Conservation (phyloP, 2,329 filamentous ascomycete genomes). For the Sclerotinia borealis region DNA sequence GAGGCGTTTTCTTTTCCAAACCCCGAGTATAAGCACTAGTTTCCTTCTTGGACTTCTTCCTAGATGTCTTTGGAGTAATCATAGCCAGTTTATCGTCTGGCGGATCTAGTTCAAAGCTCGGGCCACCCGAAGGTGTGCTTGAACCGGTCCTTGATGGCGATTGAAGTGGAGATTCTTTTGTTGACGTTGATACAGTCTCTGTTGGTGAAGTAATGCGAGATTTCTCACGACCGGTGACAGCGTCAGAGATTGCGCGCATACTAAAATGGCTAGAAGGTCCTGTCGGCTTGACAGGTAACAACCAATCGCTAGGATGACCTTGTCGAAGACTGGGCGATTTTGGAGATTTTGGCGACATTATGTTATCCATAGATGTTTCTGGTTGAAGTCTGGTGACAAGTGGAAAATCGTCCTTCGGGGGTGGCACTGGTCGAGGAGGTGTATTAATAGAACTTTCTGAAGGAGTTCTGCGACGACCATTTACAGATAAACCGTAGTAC, state of each 20-base stretch:
- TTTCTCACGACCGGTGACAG: conserved; percentile 49
- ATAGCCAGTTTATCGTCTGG: conserved; percentile 55
- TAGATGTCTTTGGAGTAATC: conserved; percentile 40
- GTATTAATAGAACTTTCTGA: conserved; percentile 49
- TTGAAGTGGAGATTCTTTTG: conserved; percentile 47
- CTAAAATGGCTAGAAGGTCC: conserved; percentile 55
- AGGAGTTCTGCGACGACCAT: conserved; percentile 33
- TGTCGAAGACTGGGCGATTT: conserved; percentile 43
- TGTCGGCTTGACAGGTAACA: conserved; percentile 39
- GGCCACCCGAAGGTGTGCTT: conserved; percentile 57
- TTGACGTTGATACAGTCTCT: conserved; percentile 38
- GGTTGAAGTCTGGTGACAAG: conserved; percentile 56
- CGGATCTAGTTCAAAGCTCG: conserved; percentile 75
- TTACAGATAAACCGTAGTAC: conserved; percentile 52
- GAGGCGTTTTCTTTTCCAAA: conserved; percentile 70
- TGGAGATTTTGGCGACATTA: conserved; percentile 36
- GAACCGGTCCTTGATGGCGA: conserved; percentile 75
- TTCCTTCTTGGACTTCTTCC: conserved; percentile 81
- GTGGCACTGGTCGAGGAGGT: conserved; percentile 55
- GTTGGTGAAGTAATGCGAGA: conserved; percentile 45
- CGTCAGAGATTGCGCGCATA: conserved; percentile 81
- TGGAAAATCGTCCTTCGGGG: conserved; percentile 49
- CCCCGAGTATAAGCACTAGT: conserved; percentile 92
- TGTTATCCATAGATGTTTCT: conserved; percentile 22
- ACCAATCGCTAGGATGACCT: conserved; percentile 42